phyloP scores from a whole-genome alignment of 352 stramenopile genomes.

The Plasmopara viticola region DNA sequence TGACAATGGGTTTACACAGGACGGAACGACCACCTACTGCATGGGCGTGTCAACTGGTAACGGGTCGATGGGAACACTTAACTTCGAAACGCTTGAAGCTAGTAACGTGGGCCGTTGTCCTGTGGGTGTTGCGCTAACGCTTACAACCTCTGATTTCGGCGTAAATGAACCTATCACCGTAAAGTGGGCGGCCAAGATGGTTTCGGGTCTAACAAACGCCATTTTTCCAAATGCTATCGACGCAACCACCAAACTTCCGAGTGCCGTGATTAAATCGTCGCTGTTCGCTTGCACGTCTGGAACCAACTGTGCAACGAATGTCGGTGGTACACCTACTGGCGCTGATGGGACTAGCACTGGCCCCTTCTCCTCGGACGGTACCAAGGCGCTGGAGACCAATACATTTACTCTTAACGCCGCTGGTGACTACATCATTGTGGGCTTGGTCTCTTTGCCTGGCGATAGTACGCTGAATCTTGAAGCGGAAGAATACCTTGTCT shows the following conservation, averaged over 20 bases:
- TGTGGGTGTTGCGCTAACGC: constrained; percentile 38
- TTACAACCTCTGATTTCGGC: constrained; percentile 36
- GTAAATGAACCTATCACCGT: constrained; percentile 44
- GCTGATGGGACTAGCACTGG: constrained; percentile 27
- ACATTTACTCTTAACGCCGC: constrained; percentile 43
- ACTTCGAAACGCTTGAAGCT: constrained; percentile 37
- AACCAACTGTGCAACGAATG: constrained; percentile 55
- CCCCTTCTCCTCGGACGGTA: constrained; percentile 35
- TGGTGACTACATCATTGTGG: constrained; percentile 61
- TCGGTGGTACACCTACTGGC: constrained; percentile 34
- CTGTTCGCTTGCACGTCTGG: constrained; percentile 54
- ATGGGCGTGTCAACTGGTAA: constrained; percentile 32
- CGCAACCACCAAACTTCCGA: constrained; percentile 25
- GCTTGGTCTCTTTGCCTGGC: constrained; percentile 50
- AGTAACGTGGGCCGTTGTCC: constrained; percentile 54
- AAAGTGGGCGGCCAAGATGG: constrained; percentile 41
- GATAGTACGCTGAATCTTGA: constrained; percentile 41
- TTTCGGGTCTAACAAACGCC: constrained; percentile 27
- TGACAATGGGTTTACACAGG: constrained; percentile 53
- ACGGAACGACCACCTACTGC: constrained; percentile 70
- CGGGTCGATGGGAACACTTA: constrained; percentile 24
- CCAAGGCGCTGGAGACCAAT: constrained; percentile 40
- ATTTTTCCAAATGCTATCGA: constrained; percentile 68
- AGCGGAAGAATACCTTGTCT: constrained; percentile 56
- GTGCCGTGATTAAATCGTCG: constrained; percentile 31